phyloP scores from a whole-genome alignment of 805 yeast genomes.

The Candida pseudofarinosa region DNA sequence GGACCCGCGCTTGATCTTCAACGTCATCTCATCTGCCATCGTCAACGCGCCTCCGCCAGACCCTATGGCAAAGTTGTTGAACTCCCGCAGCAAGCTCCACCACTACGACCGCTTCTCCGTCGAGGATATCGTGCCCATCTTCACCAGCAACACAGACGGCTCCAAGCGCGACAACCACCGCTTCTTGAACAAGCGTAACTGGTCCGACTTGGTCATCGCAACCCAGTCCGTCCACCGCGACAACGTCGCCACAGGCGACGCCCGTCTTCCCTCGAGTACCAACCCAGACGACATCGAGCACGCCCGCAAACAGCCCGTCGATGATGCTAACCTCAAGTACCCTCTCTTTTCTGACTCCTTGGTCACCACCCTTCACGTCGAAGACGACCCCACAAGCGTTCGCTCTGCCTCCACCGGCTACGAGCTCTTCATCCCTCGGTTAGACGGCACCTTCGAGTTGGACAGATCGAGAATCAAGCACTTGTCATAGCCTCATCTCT shows the following conservation, averaged over 20 bases:
- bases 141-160: conserved; percentile 57
- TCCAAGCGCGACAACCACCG: conserved; percentile 41
- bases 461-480: conserved; percentile 33
- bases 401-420: conserved; percentile 58
- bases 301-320: conserved; percentile 11
- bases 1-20: conserved; percentile 76
- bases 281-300: conserved; percentile 9
- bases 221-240: conserved; percentile 26
- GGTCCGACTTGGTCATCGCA: conserved; percentile 63
- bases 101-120: conserved; percentile 60
- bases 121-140: conserved; percentile 79
- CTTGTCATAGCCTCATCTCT: conserved; percentile 7
- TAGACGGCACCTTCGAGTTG: conserved; percentile 31
- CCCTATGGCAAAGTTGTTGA: conserved; percentile 71
- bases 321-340: conserved; percentile 42
- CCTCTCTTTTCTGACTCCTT: conserved; percentile 55
- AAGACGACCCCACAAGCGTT: conserved; percentile 48
- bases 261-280: conserved; percentile 43
- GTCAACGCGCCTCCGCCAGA: conserved; percentile 91
- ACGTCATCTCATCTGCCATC: conserved; percentile 86
- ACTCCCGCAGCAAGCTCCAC: conserved; percentile 66
- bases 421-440: conserved; percentile 66
- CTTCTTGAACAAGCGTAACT: conserved; percentile 66
- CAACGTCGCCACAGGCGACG: conserved; percentile 14
- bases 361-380: conserved; percentile 71